Evolutionary conservation across 176 grass and related monocot genomes (phyloP), one percentile per base, ranked within the genome.

Genomic region (Urochloa ruziziensis): DNA sequence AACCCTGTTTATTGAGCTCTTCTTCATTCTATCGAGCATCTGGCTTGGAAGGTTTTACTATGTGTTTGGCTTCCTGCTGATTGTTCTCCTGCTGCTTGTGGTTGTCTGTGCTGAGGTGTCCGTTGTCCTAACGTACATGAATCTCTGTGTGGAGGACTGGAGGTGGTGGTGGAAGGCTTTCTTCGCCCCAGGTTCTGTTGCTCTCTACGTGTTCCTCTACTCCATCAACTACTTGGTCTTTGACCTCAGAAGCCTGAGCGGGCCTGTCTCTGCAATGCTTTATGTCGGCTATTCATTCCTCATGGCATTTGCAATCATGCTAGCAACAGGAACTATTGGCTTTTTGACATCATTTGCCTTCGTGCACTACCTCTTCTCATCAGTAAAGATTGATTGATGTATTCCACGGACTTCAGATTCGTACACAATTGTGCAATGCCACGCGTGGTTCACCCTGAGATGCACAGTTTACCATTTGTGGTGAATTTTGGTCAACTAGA

Each of bases 1-100:
- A 10, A 96, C 91, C 15, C 76, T 93, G 25, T 96, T 96, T 66
- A 96, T 96, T 52, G 94, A 96, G 78, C 91, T 96, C 48, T 96
- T 96, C 80, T 96, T 93, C 73, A 93, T 93, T 84, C 88, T 96
- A 17, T 93, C 91, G 2, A 93, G 88, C 72, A 93, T 96, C 59
- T 96, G 94, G 94, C 91, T 96, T 71, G 94, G 94, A 88, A 87
- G 91, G 83, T 96, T 96, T 82, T 96, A 96, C 62, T 96, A 96
- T 62, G 86, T 96, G 58, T 96, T 96, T 86, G 94, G 94, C 12
- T 96, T 96, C 87, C 82, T 96, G 46, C 86, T 96, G 28, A 85
- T 96, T 39, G 94, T 96, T 60, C 43, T 93, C 25, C 46, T 93
- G 10, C 79, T 96, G 83, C 91, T 96, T 34, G 83, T 96, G 2